Conservation (phyloP, 1,284 basidiomycete genomes). For the Malassezia brasiliensis region DNA sequence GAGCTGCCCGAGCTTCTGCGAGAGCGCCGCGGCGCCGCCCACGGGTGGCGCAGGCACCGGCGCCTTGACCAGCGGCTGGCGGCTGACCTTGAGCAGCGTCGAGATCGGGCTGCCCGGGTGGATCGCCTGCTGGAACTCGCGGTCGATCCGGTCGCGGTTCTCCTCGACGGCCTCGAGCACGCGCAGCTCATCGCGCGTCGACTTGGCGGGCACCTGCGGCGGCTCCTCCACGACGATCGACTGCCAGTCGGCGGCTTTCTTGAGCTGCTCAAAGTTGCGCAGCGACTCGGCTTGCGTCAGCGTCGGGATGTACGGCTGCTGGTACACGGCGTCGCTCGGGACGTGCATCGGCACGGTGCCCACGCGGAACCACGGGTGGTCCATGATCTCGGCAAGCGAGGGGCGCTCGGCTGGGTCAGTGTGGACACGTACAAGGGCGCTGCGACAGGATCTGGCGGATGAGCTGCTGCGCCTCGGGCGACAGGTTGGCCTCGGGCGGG, state of each 20-base stretch:
- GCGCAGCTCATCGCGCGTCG: slow-evolving; percentile 22
- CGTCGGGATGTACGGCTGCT: slow-evolving; percentile 63
- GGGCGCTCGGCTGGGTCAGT: slow-evolving; percentile 58
- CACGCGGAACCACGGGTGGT: slow-evolving; percentile 71
- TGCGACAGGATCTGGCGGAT: slow-evolving; percentile 77
- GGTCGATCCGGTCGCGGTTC: slow-evolving; percentile 55
- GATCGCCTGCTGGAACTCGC: slow-evolving; percentile 88
- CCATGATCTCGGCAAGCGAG: slow-evolving; percentile 71
- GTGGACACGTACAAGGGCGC: slow-evolving; percentile 1
- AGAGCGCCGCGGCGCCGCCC: slow-evolving; percentile 14
- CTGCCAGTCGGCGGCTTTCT: slow-evolving; percentile 31
- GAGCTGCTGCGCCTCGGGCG: slow-evolving; percentile 64
- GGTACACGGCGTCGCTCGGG: slow-evolving; percentile 66
- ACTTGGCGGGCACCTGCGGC: slow-evolving; percentile 13
- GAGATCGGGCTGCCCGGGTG: slow-evolving; percentile 91
- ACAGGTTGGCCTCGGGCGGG: slow-evolving; percentile 66
- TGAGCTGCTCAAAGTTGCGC: slow-evolving; percentile 36
- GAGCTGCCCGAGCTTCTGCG: slow-evolving; percentile 21
- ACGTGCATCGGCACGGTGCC: slow-evolving; percentile 73
- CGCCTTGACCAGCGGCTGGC: slow-evolving; percentile 39
- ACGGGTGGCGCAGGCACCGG: slow-evolving; percentile 6
- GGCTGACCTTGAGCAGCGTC: slow-evolving; percentile 59
- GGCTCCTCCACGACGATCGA: slow-evolving; percentile 21
- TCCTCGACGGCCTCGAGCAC: slow-evolving; percentile 38
- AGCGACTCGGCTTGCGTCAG: slow-evolving; percentile 25